Conservation (phyloP, 306 rosid genomes). For the Cicer yamashitae region DNA sequence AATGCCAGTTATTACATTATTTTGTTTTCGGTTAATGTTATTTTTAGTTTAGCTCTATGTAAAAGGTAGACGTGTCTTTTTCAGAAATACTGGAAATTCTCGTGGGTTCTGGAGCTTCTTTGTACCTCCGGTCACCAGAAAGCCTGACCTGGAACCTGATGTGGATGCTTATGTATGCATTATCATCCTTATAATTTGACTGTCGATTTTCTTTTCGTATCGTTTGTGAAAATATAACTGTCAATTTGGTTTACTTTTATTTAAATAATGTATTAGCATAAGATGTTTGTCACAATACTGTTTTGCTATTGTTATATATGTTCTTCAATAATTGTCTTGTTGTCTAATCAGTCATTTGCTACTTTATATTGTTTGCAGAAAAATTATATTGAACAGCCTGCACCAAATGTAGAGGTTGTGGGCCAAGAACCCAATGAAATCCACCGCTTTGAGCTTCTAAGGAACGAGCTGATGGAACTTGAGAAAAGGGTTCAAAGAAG, state of each 20-base stretch:
- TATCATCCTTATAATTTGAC: conserved; percentile 18
- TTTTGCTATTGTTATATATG: conserved; percentile 14
- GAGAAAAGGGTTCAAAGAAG: conserved; percentile 86
- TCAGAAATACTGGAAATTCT: conserved; percentile 57
- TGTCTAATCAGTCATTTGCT: conserved; percentile 5
- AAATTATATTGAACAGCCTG: conserved; percentile 57
- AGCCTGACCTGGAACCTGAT: conserved; percentile 58
- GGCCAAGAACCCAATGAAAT: conserved; percentile 73
- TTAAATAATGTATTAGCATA: conserved; percentile 28
- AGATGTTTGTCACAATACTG: not conserved
- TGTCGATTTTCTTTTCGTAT: conserved; percentile 2
- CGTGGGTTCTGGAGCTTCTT: conserved; percentile 70
- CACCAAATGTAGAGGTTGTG: conserved; percentile 53
- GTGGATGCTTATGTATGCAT: conserved; percentile 61
- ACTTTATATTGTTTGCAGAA: conserved; percentile 63
- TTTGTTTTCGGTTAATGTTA: conserved; percentile 3
- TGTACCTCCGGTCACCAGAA: conserved; percentile 56
- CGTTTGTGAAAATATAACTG: not conserved
- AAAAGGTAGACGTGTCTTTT: conserved; percentile 9
- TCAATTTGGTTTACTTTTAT: conserved; percentile 19
- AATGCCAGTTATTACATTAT: not conserved
- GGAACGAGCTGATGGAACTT: conserved; percentile 87
- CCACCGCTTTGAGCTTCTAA: conserved; percentile 78
- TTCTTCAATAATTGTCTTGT: conserved; percentile 3
- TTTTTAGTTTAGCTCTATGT: conserved; percentile 5